phyloP scores from a whole-genome alignment of 768 basidiomycete species.

The Asterophora lycoperdoides region DNA sequence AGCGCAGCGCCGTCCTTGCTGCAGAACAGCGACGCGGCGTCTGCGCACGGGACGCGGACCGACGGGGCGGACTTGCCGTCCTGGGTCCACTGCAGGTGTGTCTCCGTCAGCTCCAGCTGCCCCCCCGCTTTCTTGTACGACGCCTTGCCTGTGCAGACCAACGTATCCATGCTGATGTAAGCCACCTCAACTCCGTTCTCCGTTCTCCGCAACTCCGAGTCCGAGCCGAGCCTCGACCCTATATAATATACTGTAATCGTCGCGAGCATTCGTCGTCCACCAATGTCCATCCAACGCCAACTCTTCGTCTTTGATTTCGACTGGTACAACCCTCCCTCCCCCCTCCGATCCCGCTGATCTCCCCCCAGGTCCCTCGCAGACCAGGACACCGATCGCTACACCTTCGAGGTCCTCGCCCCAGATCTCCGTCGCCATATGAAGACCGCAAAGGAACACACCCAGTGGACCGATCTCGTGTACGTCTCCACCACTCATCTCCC shows the following conservation, averaged over 20 bases:
- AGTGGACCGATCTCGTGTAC: conserved; percentile 97
- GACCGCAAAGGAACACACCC: conserved; percentile 51
- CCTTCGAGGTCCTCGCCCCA: conserved; percentile 83
- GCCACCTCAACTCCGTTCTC: conserved; percentile 6
- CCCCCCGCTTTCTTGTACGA: conserved; percentile 83
- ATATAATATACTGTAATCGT: no score
- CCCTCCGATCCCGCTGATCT: conserved; percentile 5
- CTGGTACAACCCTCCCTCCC: conserved; percentile 49
- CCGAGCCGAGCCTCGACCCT: neutral
- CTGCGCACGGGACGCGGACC: conserved; percentile 56
- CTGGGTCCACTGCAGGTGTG: conserved; percentile 76
- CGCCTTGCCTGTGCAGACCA: conserved; percentile 68
- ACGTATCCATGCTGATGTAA: conserved; percentile 54
- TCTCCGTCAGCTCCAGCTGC: conserved; percentile 67
- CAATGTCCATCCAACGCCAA: conserved; percentile 46
- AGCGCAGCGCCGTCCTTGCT: conserved; percentile 81
- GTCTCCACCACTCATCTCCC: conserved; percentile 16
- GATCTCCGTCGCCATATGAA: conserved; percentile 83
- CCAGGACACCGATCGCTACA: conserved; percentile 94
- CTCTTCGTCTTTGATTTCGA: conserved; percentile 96
- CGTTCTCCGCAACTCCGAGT: neutral
- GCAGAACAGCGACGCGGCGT: conserved; percentile 71
- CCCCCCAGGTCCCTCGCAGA: conserved; percentile 76
- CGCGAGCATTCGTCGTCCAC: no score
- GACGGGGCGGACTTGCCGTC: conserved; percentile 62